Base-by-base conservation (phyloP, 345 rosid genomes). In the Ceriops decandra region DNA sequence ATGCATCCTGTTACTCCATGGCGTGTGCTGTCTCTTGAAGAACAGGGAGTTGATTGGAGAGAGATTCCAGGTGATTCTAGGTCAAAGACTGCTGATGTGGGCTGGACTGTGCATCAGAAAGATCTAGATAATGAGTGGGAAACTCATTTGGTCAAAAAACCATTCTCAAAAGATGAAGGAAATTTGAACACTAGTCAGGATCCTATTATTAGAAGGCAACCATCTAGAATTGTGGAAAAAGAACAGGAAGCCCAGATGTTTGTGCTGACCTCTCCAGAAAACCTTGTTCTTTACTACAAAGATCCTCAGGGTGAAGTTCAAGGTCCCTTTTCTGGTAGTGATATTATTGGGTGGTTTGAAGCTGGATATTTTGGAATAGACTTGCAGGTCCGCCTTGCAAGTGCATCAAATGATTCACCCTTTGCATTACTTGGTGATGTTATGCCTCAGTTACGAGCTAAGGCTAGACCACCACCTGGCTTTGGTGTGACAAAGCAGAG, bases 381-480 rank as follows among this genome's bases (percentile, higher is more conserved):
- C 78, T 83, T 95, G 85, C 86, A 68, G 62, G 99, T 95, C 69
- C 86, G 85, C 62, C 80, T 68, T 63, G 90, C 83, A 46, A 83
- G 46, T 87, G 90, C 96, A 63, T 79, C 98, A 42, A 85, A 72
- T 57, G 98, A 90, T 47, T 76, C 86, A 16, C 87, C 96, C 11
- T 95, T 91, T 82, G 77, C 76, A 31, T 78, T 67, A 77, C 99
- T 95, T 30, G 93, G 99, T 72, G 97, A 95, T 84, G 91, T 88
- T 31, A 95, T 92, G 98, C 99, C 99, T 67, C 99, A 95, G 78
- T 80, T 95, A 71, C 86, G 93, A 64, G 91, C 97, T 60, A 95
- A 95, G 81, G 96, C 96, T 7, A 85, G 97, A 62, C 98, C 99
- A 47, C 99, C 99, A 3, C 97, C 99, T 77, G 98, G 99, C 60